Evolutionary conservation across 768 basidiomycete genomes (phyloP), one percentile per base, ranked within the genome.

Genomic region (Cystofilobasidium bisporidii): DNA sequence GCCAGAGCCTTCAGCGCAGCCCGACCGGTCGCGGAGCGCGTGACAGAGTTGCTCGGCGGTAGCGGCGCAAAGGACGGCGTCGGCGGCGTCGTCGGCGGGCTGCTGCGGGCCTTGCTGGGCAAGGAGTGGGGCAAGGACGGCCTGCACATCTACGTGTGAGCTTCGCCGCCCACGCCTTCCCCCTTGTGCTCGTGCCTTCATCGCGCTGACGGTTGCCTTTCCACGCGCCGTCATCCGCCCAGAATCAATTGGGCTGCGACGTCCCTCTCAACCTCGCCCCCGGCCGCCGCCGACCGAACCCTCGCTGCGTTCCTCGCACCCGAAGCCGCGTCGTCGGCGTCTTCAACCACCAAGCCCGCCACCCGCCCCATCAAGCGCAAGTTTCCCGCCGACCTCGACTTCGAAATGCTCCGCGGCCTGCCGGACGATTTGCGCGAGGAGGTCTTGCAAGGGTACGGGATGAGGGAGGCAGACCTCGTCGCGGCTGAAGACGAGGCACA

Each of bases 201-300:
- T 32, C 36, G n/a, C n/a, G n/a, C 36, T 36, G 36, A 36, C 36
- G 12, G 36, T 36, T 12, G n/a, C 36, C 36, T 36, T 12, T 36
- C 36, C 36, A 6, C 12, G 36, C 36, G 36, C 36, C 36, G n/a
- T n/a, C 15, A 11, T 2, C 14, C 4, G 5, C 53, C 17, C 32
- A 67, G 66, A 40, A 67, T 67, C 53, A 61, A 61, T n/a, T 53
- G 60, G 24, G 66, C 66, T 20, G 66, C 66, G 30, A 24, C 47
- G 26, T 41, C 50, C 30, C 50, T 67, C 1, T 53, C 61, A 0
- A 55, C 60, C 0, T 14, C 26, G 5, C 38, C 55, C 4, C 61
- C 66, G 0, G 20, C 38, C 9, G 40, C 64, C 1, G 40, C 64
- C 3, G 57, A 47, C 59, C n/a, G 62, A 36, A 43, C 36, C 26